Conservation (phyloP, 345 rosid species). For the Dovyalis caffra region DNA sequence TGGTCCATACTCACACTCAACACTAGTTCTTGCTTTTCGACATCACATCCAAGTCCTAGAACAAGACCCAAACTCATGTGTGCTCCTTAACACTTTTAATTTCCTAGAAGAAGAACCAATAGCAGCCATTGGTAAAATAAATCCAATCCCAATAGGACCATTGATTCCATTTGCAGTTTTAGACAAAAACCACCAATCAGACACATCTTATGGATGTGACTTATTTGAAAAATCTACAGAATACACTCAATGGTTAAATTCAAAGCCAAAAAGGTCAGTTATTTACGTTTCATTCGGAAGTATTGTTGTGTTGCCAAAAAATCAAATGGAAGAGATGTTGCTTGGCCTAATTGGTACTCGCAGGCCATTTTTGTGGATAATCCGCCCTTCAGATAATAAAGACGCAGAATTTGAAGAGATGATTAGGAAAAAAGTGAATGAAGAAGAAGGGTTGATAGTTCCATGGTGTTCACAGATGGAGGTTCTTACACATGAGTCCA, state of each 20-base stretch:
- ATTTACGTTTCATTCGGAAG: slow-evolving; percentile 46
- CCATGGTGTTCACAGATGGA: slow-evolving; percentile 23
- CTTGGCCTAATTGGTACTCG: slow-evolving; percentile 17
- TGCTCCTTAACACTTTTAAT: slow-evolving; percentile 7
- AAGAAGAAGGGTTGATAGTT: slow-evolving; percentile 9
- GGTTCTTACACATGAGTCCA: not conserved
- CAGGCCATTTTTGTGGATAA: slow-evolving; percentile 39
- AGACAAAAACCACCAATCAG: not conserved
- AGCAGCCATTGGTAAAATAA: not conserved
- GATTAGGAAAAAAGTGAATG: too few relatives aligned
- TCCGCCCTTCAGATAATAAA: not conserved
- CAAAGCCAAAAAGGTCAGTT: slow-evolving; percentile 28
- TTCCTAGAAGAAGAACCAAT: slow-evolving; percentile 3
- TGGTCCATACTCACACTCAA: not conserved
- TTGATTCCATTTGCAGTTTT: slow-evolving; percentile 12
- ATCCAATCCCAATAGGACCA: slow-evolving; percentile 5
- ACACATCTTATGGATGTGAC: not conserved
- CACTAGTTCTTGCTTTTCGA: not conserved
- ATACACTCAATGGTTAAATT: slow-evolving; percentile 26
- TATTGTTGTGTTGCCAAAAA: slow-evolving; percentile 12
- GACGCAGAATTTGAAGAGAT: not conserved
- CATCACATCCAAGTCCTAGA: slow-evolving; percentile 4
- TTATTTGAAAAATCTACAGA: not conserved
- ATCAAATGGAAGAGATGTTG: slow-evolving; percentile 39
- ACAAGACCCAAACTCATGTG: not conserved